Base-by-base conservation (phyloP, 2,329 filamentous ascomycete genomes). In the Scopulariopsis brevicaulis region DNA sequence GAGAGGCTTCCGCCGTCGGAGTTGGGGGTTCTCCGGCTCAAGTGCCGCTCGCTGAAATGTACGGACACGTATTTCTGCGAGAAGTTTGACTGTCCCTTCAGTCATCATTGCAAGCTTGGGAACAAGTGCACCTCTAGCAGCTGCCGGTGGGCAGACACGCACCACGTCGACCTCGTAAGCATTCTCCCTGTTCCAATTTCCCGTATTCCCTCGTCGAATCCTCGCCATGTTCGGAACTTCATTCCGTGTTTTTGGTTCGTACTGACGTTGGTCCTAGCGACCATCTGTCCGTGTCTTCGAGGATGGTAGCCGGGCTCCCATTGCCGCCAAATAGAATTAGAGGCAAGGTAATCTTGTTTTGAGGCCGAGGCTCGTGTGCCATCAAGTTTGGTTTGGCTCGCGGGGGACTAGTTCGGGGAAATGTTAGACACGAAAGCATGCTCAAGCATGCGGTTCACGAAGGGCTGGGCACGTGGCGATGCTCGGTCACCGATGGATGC, bases 101-200 rank as follows among this genome's bases (percentile, higher is more conserved):
- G 63, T 6, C 64, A 66, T 40, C 62, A 64, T 56, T 66, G 64
- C 57, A 59, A 59, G 22, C 62, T 58, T 58, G 61, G 63, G 3
- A 59, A 59, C n/a, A 58, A 59, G 12, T 66, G 64, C 58, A 60
- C 55, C 14, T 50, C 55, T 12, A 15, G 32, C 6, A 54, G 48
- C 10, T 66, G 64, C 55, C 63, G 61, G 25, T 66, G 64, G 50
- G 58, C 57, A 11, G 59, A 61, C 20, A 62, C 59, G 12, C 64
- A 66, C 58, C 53, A 62, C 51, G 61, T 65, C 22, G 60, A 65
- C 10, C 51, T 60, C 15, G 64, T 65, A 51, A 53, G 62, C 60
- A 28, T 37, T 22, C 6, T 25, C 3, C 14, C 20, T 28, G 4
- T 20, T 18, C 48, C 20, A 1, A 12, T 50, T 18, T 22, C 43